Evolutionary conservation across 148 eudicot genomes (phyloP), one percentile per base, ranked within the genome.

Genomic region (Pouteria glomerata): DNA sequence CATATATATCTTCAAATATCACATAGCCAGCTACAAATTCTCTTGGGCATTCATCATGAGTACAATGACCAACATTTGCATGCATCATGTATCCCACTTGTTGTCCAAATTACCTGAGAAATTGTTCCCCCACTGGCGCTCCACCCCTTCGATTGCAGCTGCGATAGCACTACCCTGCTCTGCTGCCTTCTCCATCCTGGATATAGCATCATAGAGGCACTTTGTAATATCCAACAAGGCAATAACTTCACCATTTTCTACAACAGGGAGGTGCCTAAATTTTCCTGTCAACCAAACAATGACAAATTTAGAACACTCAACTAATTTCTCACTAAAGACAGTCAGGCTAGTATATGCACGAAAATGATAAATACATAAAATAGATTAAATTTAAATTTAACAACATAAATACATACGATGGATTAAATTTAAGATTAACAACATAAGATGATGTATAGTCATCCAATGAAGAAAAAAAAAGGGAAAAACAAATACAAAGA

Each of bases 91-190:
- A 42, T 42, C 19, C 68, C 11, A 24, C 14, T 61, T 13, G 34
- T 11, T 47, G 24, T 27, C 26, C 24, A 51, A 51, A 0, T 69
- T 73, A 94, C 98, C 96, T 69, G 88, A 77, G 63, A 85, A 86
- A 80, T 83, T 87, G 83, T 78, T 89, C 98, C 99, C n/a, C 88
- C 88, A 84, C 64, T 91, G 96, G 55, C 90, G 91, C 71, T 91
- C 97, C 59, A 95, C 97, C 42, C 97, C 98, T 85, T 95, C 97
- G 33, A 95, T 97, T 72, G 97, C 98, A 19, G 98, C 98, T 58
- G 97, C 98, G 80, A 95, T 85, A 13, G 96, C 96, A 84, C 92
- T 95, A 45, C 97, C 99, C 82, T 95, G 96, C 86, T 91, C 97
- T 41, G 99, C 96, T 44, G 99, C 99, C 71, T 90, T 95, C 84